Evolutionary conservation across 768 basidiomycete species (phyloP), one percentile per base, ranked within the genome.

Genomic region (Collybia sordida): DNA sequence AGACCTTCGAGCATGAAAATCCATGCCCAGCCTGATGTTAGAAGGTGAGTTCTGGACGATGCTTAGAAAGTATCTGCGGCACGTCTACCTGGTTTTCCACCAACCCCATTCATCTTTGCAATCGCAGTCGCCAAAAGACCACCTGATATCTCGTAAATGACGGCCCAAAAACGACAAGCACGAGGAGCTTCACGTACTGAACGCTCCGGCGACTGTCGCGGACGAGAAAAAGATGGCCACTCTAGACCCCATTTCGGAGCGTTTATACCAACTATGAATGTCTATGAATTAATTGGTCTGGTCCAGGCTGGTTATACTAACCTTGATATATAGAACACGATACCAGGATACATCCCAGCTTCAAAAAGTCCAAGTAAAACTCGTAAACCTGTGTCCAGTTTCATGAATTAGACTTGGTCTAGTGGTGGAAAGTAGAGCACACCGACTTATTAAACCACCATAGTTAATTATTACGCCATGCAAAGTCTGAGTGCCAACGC

Each of bases 161-260:
- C 9, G 3, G 31, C 6, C 14, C 31, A 31, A 14, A 3, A 31
- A 11, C 31, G 3, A 12, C 14, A 31, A 12, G 31, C 11, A 14
- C 31, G 39, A 17, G 35, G 24, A 1, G 7, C 14, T 52, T 31
- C 6, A 61, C 74, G 45, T 45, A 84, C 86, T 83, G 65, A 88
- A 88, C 12, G 85, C 86, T 19, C 90, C 90, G 4, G 89, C 82
- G 23, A 87, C 74, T 0, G 90, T 91, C 1, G 89, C 88, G 23
- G 88, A 86, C 2, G 85, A 83, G 67, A 90, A 91, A 71, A 93
- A 93, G 14, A 85, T 51, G 0, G 89, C 86, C 19, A 87, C 71
- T 27, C 88, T 82, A 25, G 79, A 73, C 14, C 86, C 88, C 57
- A 88, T 76, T 59, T 93, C 91, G 9, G 81, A 77, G 22, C 87